Conservation (phyloP, 495 filamentous ascomycete genomes). For the Penicillium canariense region DNA sequence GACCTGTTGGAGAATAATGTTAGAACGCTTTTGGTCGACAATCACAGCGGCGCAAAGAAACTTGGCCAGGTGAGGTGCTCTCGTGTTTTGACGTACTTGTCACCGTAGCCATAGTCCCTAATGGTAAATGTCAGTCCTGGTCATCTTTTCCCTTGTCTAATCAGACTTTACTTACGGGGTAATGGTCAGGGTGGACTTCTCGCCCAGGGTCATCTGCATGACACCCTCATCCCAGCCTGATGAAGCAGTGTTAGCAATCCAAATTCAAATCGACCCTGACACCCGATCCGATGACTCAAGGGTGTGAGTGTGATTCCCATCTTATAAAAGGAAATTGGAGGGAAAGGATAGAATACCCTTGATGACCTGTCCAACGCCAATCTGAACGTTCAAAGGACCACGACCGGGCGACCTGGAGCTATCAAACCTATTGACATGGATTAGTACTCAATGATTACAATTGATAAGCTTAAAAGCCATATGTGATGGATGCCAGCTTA, state of each 20-base stretch:
- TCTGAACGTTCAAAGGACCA: slow-evolving; percentile 61
- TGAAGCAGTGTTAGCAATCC: slow-evolving; percentile 5
- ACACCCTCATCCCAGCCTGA: slow-evolving; percentile 88
- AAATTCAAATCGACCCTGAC: too few species aligned
- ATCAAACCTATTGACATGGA: slow-evolving; percentile 61
- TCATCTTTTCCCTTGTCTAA: background rate
- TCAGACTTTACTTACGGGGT: slow-evolving; percentile 57
- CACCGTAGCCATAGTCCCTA: slow-evolving; percentile 77
- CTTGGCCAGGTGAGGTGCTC: background rate
- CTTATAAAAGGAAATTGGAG: too few species aligned
- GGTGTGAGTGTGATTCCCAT: too few species aligned
- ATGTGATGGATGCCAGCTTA: slow-evolving; percentile 24
- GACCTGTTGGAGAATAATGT: slow-evolving; percentile 50
- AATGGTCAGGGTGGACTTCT: slow-evolving; percentile 79
- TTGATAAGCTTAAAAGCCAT: background rate
- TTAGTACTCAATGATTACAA: background rate
- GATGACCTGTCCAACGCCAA: slow-evolving; percentile 77
- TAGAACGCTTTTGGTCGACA: slow-evolving; percentile 6
- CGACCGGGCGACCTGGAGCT: slow-evolving; percentile 57
- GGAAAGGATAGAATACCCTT: slow-evolving; percentile 52
- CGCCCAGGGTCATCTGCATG: slow-evolving; percentile 71
- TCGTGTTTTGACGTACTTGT: slow-evolving; percentile 49
- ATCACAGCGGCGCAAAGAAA: background rate
- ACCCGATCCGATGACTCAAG: too few species aligned
- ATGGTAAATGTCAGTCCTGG: slow-evolving; percentile 21